phyloP scores from a whole-genome alignment of 73 alveolate species.

The Tetrahymena malaccensis region DNA sequence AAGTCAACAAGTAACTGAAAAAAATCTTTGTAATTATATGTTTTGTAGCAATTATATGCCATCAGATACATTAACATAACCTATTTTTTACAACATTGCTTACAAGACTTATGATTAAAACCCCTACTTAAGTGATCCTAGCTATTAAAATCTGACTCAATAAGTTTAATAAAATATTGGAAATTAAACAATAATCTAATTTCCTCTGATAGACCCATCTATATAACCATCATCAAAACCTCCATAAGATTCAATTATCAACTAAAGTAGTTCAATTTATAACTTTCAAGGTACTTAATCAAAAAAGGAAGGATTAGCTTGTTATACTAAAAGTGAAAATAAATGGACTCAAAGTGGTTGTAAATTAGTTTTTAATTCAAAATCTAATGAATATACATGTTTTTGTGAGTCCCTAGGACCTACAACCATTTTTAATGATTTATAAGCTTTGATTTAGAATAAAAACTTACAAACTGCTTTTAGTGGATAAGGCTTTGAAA shows the following conservation, averaged over 20 bases:
- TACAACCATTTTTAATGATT: background rate
- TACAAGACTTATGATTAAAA: background rate
- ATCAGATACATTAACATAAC: background rate
- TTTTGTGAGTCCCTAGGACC: background rate
- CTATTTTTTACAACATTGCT: background rate
- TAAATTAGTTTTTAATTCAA: background rate
- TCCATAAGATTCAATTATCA: background rate
- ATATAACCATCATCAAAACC: background rate
- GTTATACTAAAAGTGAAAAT: background rate
- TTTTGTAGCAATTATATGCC: background rate
- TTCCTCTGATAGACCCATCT: background rate
- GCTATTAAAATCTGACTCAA: background rate
- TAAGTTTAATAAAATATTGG: background rate
- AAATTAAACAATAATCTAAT: background rate
- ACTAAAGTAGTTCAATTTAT: background rate
- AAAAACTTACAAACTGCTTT: background rate
- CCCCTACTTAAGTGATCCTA: background rate
- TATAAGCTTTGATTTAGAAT: background rate
- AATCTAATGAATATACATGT: background rate
- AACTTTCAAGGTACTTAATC: background rate
- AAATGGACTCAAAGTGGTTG: background rate
- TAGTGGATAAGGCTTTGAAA: background rate
- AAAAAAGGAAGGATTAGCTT: background rate
- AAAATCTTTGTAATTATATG: background rate
- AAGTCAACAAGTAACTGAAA: background rate